Base-by-base conservation (phyloP, 176 grass and related monocot genomes). In the Aegilops speltoides region DNA sequence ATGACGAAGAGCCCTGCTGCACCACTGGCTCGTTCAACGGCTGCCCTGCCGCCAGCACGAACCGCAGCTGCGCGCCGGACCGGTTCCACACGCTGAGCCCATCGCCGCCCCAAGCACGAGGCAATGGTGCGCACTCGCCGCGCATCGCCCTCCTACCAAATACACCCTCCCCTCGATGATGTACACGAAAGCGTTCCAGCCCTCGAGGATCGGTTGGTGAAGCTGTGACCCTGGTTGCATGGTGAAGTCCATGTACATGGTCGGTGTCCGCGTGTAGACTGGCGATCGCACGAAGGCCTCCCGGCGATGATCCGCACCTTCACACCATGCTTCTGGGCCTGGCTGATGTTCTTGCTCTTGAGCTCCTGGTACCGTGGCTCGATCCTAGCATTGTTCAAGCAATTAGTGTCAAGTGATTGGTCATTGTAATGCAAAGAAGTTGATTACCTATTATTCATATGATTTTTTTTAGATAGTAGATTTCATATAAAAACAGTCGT, bases 331-430 rank as follows among this genome's bases (percentile, higher is more conserved):
- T 86, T 82, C 78, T 91, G 85, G 4, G 87, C 93, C 9, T 69
- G 43, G 61, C 79, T 84, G 78, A 95, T 91, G 92, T 97, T 87
- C 75, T 95, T 91, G 91, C 92, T 95, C 40, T 78, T 79, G 1
- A 97, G 73, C 60, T 97, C 95, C 60, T 97, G 95, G 82, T 97
- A 97, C 38, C 87, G 54, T 1, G 95, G 95, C 79, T 97, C 93
- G 7, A 95, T 95, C 95, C 91, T 96, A 65, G 4, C 73, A 63
- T 78, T 50, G 1, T 16, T 50, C 4, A 4, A 15, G 13, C 6
- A 22, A 77, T 2, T 6, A 54, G 17, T 70, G 19, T 11, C 8
- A 40, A 66, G 22, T 14, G 5, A 24, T 20, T 70, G 64, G 8
- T 68, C 16, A 36, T 14, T 16, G 3, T 7, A 19, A 17, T 9